Conservation (phyloP, 345 rosid species). For the Kernera saxatilis region DNA sequence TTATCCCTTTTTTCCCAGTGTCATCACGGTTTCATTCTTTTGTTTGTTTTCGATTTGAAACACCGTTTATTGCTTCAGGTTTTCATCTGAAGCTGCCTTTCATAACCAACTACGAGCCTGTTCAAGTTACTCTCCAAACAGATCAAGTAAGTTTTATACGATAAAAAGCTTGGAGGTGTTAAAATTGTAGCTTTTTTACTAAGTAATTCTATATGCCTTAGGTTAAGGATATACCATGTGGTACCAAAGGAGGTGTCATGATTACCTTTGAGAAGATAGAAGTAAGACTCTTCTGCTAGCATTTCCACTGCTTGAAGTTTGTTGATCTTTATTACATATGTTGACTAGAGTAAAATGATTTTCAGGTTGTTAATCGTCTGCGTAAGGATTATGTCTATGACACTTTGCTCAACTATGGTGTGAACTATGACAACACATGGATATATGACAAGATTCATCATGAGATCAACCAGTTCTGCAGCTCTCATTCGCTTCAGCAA, state of each 20-base stretch:
- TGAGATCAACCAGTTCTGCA: conserved; percentile 97
- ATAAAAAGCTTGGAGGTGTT: background rate
- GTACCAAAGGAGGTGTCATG: conserved; percentile 96
- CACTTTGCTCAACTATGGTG: conserved; percentile 77
- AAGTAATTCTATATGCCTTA: conserved; percentile 11
- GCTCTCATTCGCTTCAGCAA: conserved; percentile 89
- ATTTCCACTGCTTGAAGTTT: background rate
- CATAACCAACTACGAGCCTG: conserved; percentile 76
- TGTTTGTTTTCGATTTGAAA: background rate
- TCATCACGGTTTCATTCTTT: background rate
- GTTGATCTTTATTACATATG: background rate
- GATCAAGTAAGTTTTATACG: conserved; percentile 49
- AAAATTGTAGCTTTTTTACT: background rate
- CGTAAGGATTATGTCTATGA: conserved; percentile 76
- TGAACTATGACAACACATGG: conserved; percentile 87
- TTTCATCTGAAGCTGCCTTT: conserved; percentile 80
- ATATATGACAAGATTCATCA: conserved; percentile 97
- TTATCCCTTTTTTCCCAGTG: background rate
- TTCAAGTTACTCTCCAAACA: conserved; percentile 94
- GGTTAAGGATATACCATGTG: conserved; percentile 94
- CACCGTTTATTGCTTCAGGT: conserved; percentile 36
- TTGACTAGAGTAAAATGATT: conserved; percentile 1
- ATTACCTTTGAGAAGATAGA: conserved; percentile 92
- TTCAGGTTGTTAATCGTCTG: conserved; percentile 86
- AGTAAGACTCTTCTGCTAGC: conserved; percentile 31